phyloP scores from a whole-genome alignment of 805 yeast species.

The Metschnikowia amazonensis region DNA sequence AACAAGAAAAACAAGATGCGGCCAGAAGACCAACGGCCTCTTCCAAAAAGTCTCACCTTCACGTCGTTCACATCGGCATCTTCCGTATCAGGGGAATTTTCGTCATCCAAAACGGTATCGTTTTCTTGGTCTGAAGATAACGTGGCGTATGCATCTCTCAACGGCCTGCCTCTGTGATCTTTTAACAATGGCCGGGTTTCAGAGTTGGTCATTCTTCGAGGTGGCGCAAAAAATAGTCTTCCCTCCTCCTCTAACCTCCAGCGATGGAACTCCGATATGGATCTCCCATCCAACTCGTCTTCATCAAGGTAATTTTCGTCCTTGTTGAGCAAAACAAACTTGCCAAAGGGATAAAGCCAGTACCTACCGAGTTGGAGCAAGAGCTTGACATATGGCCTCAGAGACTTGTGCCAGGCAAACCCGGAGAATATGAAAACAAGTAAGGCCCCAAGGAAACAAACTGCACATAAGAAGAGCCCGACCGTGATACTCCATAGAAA shows the following conservation, averaged over 20 bases:
- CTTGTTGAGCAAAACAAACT: slow-evolving; percentile 69
- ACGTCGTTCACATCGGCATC: slow-evolving; percentile 28
- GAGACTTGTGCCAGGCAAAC: slow-evolving; percentile 44
- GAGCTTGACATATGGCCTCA: slow-evolving; percentile 59
- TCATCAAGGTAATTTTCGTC: slow-evolving; percentile 81
- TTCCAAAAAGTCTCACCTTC: slow-evolving; percentile 69
- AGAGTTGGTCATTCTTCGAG: slow-evolving; percentile 35
- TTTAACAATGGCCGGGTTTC: slow-evolving; percentile 39
- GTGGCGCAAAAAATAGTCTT: slow-evolving; percentile 75
- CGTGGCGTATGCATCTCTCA: slow-evolving; percentile 36
- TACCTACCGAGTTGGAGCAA: slow-evolving; percentile 65
- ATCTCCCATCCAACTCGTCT: slow-evolving; percentile 85
- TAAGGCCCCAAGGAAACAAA: slow-evolving; percentile 51
- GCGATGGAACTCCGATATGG: slow-evolving; percentile 75
- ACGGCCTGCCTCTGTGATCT: slow-evolving; percentile 40
- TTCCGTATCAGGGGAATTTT: slow-evolving; percentile 11
- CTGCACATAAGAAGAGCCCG: slow-evolving; percentile 57
- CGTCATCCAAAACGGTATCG: slow-evolving; percentile 19
- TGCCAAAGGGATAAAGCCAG: slow-evolving; percentile 84
- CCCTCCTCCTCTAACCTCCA: slow-evolving; percentile 85
- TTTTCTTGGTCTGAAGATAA: slow-evolving; percentile 20
- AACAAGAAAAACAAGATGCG: slow-evolving; percentile 69
- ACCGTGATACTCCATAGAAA: slow-evolving; percentile 67
- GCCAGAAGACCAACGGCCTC: slow-evolving; percentile 89
- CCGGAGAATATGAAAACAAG: slow-evolving; percentile 41